Evolutionary conservation across 768 basidiomycete genomes (phyloP), one percentile per base, ranked within the genome.

Genomic region (Russula sp.): DNA sequence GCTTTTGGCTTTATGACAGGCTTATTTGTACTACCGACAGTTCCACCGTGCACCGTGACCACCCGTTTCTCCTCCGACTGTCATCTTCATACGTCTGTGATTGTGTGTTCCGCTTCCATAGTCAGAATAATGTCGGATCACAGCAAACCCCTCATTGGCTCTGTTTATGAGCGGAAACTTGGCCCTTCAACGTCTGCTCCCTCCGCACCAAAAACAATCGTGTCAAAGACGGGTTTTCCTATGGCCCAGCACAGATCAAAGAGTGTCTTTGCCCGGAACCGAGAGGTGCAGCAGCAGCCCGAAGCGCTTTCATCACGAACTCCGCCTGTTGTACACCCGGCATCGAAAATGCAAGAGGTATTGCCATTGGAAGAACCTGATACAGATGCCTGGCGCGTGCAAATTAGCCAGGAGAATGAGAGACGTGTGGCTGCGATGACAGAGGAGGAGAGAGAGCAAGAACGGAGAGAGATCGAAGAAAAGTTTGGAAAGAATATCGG

Each of bases 331-430:
- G 60, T 47, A 58, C 66, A 53, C 60, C 69, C 11, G 3, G 55
- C 68, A 18, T 50, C 60, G 22, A 59, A 65, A 25, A 43, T 60
- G 13, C 64, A 59, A n/a, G 43, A 22, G 1, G 35, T 35, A 16
- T 7, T 25, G 13, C 41, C 60, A 22, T 49, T 22, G 22, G 13
- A 61, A 34, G 52, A 22, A 20, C 42, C 42, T 38, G 55, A 16
- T 8, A 14, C 61, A 1, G 69, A 68, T 36, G 67, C 76, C 51
- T 85, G 86, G 80, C 75, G 82, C 58, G 73, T 72, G 10, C 82
- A 82, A 67, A 81, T 85, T 56, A 83, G 81, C 66, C 76, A 77
- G 58, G 88, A 92, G 68, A 94, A 95, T 65, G 77, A 80, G 60
- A 72, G 74, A 11, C 73, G 74, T 34, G 80, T 95, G 2, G 81